Base-by-base conservation (phyloP, 208 protist species). In the Crithidia bombi region DNA sequence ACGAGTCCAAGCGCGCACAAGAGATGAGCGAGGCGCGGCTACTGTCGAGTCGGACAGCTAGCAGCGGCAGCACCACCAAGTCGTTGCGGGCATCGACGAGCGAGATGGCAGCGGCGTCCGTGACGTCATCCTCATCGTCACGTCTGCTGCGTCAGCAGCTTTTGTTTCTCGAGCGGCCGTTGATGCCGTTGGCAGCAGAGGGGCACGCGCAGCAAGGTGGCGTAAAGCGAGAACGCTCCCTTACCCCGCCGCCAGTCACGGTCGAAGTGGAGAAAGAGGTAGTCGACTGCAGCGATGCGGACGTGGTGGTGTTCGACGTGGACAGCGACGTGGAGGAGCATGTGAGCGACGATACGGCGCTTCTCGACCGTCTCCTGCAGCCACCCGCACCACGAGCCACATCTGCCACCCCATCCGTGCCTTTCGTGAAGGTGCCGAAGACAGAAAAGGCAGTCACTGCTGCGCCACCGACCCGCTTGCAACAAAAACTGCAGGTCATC, bases 401-500 rank as follows among this genome's bases (percentile, higher is more conserved):
- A 5, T 10, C 3, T 2, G 17, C 23, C 10, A 30, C 23, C 21
- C 5, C 47, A 5, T 3, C 47, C 4, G 47, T 33, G n/a, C 33
- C 66, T 11, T 47, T 38, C 41, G 44, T 21, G 25, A 73, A 73
- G 32, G 44, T 33, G 14, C 61, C 62, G 2, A 74, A 62, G 59
- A 28, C 41, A 10, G 28, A 7, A 3, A n/a, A 21, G 25, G 17
- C 41, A 15, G 28, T 36, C 14, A 21, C 41, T 32, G 12, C 46
- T n/a, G 33, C 50, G 25, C 54, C 52, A 7, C 70, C 70, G 2
- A 70, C 67, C 19, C 69, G 39, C 19, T 65, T 47, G 3, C 72
- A 78, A 17, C 65, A 67, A n/a, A 68, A 73, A 17, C 56, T 89
- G 44, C 88, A 90, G 36, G 64, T 58, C 0, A 67, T 83, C 38